Base-by-base conservation (phyloP, 345 rosid species). In the Toxicodendron radicans region DNA sequence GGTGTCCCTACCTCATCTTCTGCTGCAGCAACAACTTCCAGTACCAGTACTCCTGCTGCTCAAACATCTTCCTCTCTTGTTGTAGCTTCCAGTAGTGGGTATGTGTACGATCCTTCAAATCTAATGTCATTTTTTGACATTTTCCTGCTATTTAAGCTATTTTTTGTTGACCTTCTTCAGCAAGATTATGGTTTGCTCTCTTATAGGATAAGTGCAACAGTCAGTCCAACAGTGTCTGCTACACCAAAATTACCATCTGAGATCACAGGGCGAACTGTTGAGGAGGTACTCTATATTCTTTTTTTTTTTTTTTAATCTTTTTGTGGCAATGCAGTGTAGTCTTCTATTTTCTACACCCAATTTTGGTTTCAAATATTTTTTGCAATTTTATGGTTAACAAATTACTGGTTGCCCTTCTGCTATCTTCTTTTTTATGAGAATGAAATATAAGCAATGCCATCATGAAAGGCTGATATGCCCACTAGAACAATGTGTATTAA, bases 201-300 rank as follows among this genome's bases (percentile, higher is more conserved):
- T 51, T 1, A 48, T 69, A 89, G 98, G 83, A 81, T 86, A 64
- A 89, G 81, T 86, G 79, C 92, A 63, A 75, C 83, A 81, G 78
- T 77, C 63, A 84, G 80, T 32, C 60, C 89, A 70, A 73, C 89
- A 23, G 83, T 78, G 60, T 45, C 92, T 78, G 68, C 85, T 68
- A 51, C 88, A 60, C 97, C 95, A 60, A 92, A 89, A 70, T 67
- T 92, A 75, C 98, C 98, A 51, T 96, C 94, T 79, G 98, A 89
- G 82, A 92, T 93, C 27, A 85, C 87, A 43, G 99, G 98, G 75
- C 90, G 89, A 87, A 88, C 93, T 62, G 97, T 93, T 68, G 99
- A 96, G 82, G 99, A 93, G 98, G 99, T 91, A 74, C n/a, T 54
- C 65, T 30, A 67, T 54, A 61, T 66, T 58, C 5, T 41, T 48